These are phyloP conservation scores for Peronospora belbahrii DNA, from an alignment of 352 stramenopile species.

Conservation along the genomic window DNA sequence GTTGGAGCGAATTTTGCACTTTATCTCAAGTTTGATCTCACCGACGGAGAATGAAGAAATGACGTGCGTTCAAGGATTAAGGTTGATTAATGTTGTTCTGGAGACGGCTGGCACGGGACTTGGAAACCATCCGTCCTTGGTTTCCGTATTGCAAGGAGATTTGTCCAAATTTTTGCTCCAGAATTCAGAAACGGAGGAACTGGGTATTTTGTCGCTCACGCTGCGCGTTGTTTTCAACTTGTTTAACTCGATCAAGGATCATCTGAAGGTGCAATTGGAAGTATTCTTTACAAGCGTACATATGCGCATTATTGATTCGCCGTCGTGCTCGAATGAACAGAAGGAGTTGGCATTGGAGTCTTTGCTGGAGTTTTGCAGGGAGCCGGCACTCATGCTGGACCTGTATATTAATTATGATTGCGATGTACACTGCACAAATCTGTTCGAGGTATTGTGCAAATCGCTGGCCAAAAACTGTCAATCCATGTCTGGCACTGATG, in stretches of 20 bases:
- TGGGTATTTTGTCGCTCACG: conserved; percentile 86
- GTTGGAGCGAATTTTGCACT: conserved; percentile 90
- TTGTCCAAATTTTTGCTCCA: conserved; percentile 96
- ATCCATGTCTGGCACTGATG: conserved; percentile 53
- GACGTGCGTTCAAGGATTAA: conserved; percentile 87
- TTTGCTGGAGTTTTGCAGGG: conserved; percentile 95
- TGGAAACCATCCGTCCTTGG: conserved; percentile 59
- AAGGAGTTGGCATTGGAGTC: conserved; percentile 89
- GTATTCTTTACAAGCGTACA: conserved; percentile 98
- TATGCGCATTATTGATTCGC: conserved; percentile 89
- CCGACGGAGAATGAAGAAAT: conserved; percentile 85
- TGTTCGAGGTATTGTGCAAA: conserved; percentile 96
- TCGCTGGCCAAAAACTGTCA: conserved; percentile 87
- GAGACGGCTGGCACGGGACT: conserved; percentile 89
- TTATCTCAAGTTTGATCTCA: conserved; percentile 91
- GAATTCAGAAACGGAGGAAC: conserved; percentile 93
- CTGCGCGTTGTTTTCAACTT: conserved; percentile 98
- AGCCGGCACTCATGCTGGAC: conserved; percentile 96
- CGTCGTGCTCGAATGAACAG: conserved; percentile 75
- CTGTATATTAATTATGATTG: conserved; percentile 99
- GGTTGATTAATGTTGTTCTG: conserved; percentile 96
- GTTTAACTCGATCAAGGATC: conserved; percentile 98
- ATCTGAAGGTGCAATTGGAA: conserved; percentile 98
- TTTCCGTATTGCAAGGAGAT: conserved; percentile 90
- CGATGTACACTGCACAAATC: conserved; percentile 97